phyloP scores from a whole-genome alignment of 768 basidiomycete species.

The Boletus reticuloceps region DNA sequence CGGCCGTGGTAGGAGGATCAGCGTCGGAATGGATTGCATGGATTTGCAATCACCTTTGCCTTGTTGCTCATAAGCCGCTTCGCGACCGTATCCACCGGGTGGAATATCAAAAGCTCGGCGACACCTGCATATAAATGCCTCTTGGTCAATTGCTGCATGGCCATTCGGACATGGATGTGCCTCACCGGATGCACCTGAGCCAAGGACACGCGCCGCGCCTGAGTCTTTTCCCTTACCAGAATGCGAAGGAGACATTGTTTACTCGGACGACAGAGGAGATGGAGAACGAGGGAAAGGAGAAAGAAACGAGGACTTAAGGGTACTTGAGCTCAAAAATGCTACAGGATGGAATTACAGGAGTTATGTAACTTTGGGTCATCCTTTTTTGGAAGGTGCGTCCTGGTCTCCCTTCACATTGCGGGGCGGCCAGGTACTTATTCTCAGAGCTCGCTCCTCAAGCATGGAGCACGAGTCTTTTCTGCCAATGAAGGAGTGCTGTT shows the following conservation, averaged over 20 bases:
- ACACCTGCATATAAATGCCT: slow-evolving; percentile 52
- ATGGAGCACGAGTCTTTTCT: too few species aligned
- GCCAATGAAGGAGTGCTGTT: too few species aligned
- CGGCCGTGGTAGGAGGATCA: background rate
- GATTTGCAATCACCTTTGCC: slow-evolving; percentile 50
- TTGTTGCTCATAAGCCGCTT: slow-evolving; percentile 99
- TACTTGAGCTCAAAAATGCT: slow-evolving; percentile 1
- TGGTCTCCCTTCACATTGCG: too few species aligned
- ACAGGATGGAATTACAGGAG: slow-evolving; percentile 11
- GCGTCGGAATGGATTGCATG: background rate
- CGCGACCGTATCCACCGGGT: slow-evolving; percentile 96
- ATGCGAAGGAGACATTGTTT: slow-evolving; percentile 46
- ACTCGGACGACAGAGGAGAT: background rate
- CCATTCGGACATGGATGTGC: background rate
- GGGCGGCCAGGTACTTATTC: too few species aligned
- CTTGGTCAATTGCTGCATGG: background rate
- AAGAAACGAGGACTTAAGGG: background rate
- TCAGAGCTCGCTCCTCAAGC: too few species aligned
- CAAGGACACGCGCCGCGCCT: slow-evolving; percentile 83
- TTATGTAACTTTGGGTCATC: slow-evolving; percentile 20
- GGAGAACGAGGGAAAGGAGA: background rate
- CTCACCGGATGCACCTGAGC: slow-evolving; percentile 87
- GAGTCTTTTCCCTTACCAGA: slow-evolving; percentile 69
- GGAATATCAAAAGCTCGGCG: slow-evolving; percentile 93
- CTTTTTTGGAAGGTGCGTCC: slow-evolving; percentile 8